Percentiles rank a stretch among this genome's conserved stretches.
Conservation (phyloP, 208 protist species). For the Trichomonas vaginalis region DNA sequence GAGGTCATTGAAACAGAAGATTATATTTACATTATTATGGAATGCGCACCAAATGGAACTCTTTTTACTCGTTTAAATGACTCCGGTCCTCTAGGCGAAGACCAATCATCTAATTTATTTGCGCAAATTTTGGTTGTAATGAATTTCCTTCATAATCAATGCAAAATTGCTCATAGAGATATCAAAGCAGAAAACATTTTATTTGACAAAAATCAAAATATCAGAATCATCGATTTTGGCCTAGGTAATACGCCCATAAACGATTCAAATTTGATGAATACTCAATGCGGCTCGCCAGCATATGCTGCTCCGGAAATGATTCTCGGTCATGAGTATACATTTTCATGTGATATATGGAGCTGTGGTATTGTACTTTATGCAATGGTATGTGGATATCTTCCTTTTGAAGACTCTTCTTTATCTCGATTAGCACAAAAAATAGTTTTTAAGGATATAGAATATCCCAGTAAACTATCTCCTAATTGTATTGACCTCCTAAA, state of each 20-base stretch:
- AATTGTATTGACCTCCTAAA: neutral
- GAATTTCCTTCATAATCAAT: neutral
- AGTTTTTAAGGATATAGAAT: neutral
- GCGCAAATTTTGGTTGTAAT: neutral
- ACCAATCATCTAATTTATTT: neutral
- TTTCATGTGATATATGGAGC: neutral
- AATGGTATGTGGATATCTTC: neutral
- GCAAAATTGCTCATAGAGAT: neutral
- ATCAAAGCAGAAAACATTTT: neutral
- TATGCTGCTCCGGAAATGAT: neutral
- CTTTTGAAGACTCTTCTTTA: neutral
- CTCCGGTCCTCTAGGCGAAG: neutral
- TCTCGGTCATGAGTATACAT: neutral
- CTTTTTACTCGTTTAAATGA: neutral
- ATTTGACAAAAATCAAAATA: neutral
- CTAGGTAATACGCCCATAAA: neutral
- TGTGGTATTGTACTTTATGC: neutral
- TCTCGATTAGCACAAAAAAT: neutral
- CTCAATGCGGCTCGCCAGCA: neutral
- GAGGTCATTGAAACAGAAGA: neutral
- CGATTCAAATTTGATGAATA: neutral
- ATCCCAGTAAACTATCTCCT: neutral
- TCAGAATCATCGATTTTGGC: neutral
- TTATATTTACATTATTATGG: neutral
- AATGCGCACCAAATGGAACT: neutral